Evolutionary conservation across 2,329 filamentous ascomycete species (phyloP).

Genomic region (Colletotrichum gigasporum): DNA sequence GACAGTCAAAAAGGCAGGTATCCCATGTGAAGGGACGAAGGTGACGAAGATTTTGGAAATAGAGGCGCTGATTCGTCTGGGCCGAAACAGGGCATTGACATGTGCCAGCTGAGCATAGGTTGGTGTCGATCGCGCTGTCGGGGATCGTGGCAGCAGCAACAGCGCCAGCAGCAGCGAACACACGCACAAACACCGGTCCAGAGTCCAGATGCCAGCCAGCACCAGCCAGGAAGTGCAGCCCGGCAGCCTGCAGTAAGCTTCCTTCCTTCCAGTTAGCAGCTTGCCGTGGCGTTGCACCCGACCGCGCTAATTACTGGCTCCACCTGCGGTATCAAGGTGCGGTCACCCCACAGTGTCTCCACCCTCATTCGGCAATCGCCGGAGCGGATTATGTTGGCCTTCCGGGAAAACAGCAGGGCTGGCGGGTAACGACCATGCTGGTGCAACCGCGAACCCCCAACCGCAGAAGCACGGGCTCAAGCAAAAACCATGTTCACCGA

Average conservation of each 20-base stretch:
- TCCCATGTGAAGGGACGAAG: conserved; percentile 28
- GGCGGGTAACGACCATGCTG: not conserved
- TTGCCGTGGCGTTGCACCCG: conserved; percentile 17
- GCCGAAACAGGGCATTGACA: conserved; percentile 32
- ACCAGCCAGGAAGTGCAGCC: not conserved
- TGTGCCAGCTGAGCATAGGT: conserved; percentile 27
- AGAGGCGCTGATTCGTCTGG: conserved; percentile 28
- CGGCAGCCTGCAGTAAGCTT: not conserved
- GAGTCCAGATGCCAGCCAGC: not conserved
- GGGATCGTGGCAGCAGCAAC: not conserved
- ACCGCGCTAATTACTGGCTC: conserved; percentile 2
- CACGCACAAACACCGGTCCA: not conserved
- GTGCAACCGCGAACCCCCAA: too few species aligned
- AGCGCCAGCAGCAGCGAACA: not conserved
- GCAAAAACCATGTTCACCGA: not conserved
- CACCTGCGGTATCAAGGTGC: not conserved
- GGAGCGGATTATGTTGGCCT: not conserved
- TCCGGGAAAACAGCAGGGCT: not conserved
- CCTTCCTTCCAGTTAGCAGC: not conserved
- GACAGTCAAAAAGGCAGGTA: conserved; percentile 11
- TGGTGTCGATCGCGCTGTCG: conserved; percentile 10
- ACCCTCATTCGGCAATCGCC: conserved; percentile 14
- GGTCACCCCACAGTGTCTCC: conserved; percentile 9
- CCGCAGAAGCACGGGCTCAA: too few species aligned
- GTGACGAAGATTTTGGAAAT: conserved; percentile 26